These are phyloP conservation scores for Plasmodium relictum DNA, from an alignment of 169 alveolate genomes.

Conservation along the genomic window DNA sequence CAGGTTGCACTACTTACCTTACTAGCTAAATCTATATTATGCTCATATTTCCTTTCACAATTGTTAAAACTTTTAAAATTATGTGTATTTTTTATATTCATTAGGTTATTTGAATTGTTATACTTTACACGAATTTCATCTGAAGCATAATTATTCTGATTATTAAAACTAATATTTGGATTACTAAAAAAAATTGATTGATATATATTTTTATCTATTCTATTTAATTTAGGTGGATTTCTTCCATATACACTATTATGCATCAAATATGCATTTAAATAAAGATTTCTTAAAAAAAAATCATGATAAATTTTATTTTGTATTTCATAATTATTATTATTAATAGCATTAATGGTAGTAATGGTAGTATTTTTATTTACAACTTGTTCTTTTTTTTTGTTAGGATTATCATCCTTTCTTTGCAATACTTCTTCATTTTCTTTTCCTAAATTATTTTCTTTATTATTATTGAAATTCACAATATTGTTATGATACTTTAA, in stretches of 20 bases:
- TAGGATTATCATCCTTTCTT: not conserved
- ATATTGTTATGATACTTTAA: not conserved
- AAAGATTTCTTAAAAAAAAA: no score
- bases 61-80: slow-evolving; percentile 19
- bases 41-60: slow-evolving; percentile 74
- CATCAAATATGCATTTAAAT: no score
- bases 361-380: not conserved
- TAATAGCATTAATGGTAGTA: not conserved
- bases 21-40: slow-evolving; percentile 89
- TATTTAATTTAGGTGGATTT: no score
- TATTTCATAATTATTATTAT: no score
- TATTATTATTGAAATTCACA: not conserved
- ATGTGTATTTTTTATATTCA: not conserved
- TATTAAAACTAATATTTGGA: not conserved
- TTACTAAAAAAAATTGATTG: not conserved
- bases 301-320: no score
- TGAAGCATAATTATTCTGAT: not conserved
- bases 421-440: not conserved
- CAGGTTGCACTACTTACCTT: slow-evolving; percentile 92
- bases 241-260: no score
- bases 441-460: not conserved
- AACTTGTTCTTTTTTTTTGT: not conserved
- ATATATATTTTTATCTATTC: no score
- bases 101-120: slow-evolving; percentile 1
- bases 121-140: not conserved